Base-by-base conservation (phyloP, 371 early-diverging fungal genomes). In the Pancytospora philotis region DNA sequence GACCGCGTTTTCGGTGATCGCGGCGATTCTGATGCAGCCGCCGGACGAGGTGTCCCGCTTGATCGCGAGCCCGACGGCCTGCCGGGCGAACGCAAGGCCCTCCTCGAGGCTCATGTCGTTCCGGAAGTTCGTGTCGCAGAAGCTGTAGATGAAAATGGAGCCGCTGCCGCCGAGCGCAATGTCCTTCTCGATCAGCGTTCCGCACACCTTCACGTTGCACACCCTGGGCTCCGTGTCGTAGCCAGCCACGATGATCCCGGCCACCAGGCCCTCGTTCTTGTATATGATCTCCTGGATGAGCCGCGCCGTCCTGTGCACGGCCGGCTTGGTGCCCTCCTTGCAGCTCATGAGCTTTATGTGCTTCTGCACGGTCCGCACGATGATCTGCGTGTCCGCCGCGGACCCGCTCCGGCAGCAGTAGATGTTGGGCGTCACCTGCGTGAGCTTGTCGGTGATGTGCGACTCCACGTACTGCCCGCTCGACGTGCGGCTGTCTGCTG, bases 181-280 rank as follows among this genome's bases (percentile, higher is more conserved):
- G 13, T 92, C 89, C 66, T 88, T 86, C 76, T 86, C 85, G 76
- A 92, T 89, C 45, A 97, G 70, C 8, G 90, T 87, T 6, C 99
- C 99, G 57, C 97, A 96, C 6, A 94, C 81, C 50, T 90, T 89
- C 34, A 97, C 85, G 65, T 85, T 86, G 82, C 89, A 97, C 2
- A 83, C 52, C 25, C 57, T 62, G n/a, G 92, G 91, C 49, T 87
- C 83, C 73, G 88, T 84, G 81, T 98, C 99, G 88, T 90, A 93
- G 49, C 99, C 99, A 49, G 89, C 99, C 36, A 96, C 89, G 77
- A 98, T 98, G 74, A 98, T 88, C 45, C 92, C 93, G n/a, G 98
- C 98, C 50, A 80, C 81, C 66, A 98, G 79, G 55, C 69, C 68
- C 78, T 89, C 87, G 84, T 97, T 92, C 64, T 86, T 81, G 81